phyloP scores from a whole-genome alignment of 495 filamentous ascomycete species.

The Trichocladium uniseriatum region DNA sequence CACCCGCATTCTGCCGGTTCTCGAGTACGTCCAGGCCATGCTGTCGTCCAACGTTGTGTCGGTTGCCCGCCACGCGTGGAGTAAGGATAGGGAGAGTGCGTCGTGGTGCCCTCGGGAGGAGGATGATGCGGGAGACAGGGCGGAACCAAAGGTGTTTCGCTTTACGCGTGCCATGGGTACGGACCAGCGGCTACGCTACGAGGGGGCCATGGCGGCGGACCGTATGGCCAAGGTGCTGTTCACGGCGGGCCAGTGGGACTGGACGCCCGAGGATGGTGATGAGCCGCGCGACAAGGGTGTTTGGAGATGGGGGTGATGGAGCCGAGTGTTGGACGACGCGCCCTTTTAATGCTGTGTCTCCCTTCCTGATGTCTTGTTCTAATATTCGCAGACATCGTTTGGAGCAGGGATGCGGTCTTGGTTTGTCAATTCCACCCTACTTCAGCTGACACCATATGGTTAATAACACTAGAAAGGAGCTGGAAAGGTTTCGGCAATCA shows the following conservation, averaged over 20 bases:
- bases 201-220: conserved; percentile 32
- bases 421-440: no score
- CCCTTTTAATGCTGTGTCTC: no score
- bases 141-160: conserved; percentile 25
- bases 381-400: no score
- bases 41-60: conserved; percentile 36
- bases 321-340: no score
- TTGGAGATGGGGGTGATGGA: no score
- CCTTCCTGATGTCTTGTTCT: no score
- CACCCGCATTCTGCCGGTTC: conserved; percentile 53
- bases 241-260: conserved; percentile 50
- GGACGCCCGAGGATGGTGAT: conserved; percentile 45
- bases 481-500: no score
- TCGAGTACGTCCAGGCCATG: conserved; percentile 55
- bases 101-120: conserved; percentile 25
- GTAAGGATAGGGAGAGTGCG: conserved; percentile 22
- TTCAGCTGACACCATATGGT: no score
- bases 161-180: conserved; percentile 31
- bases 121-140: not conserved
- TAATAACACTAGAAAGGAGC: no score
- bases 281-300: no score
- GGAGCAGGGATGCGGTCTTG: no score
- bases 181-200: conserved; percentile 33
- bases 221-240: conserved; percentile 44
- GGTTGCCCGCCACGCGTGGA: conserved; percentile 40